Evolutionary conservation across 2,329 filamentous ascomycete species (phyloP), one percentile per base, ranked within the genome.

Genomic region (Fusarium dimerum): DNA sequence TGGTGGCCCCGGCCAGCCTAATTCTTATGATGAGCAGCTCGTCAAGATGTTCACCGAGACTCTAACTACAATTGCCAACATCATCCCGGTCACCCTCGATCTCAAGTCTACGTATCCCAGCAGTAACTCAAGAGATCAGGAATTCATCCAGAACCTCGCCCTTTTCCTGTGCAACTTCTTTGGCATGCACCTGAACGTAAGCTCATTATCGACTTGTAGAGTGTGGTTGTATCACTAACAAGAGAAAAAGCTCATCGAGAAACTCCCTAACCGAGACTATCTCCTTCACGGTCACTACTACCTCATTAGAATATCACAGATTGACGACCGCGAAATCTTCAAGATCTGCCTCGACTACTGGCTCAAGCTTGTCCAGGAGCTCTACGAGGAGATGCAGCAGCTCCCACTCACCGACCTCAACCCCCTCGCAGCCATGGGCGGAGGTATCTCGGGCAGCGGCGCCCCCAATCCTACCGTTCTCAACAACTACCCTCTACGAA

Each of bases 291-390:
- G 91, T 16, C 94, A 99, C 74, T 97, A 96, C 74, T 99, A 99
- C 73, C 85, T 99, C 13, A 97, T 99, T 67, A 88, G 93, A 57
- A 97, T 99, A 72, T 97, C 92, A 44, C 92, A 99, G 76, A 99
- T 99, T 62, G 94, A 99, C 63, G 95, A 99, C 68, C 88, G 94
- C 49, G 94, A 99, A 72, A 96, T 99, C 60, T 99, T 99, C 84
- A 99, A 99, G 81, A 99, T 99, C 68, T 96, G 90, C 70, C 79
- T 99, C 57, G 95, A 99, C 72, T 99, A 99, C 77, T 99, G 94
- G 94, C 94, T 95, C 38, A 97, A 97, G 75, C 82, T 97, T 46
- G 95, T 99, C 7, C 93, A 96, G 68, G 94, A 97, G 73, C 83
- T 99, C 18, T 99, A 97, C 71, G 94, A 99, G 71, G 94, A 99